Conservation (phyloP, 805 yeast genomes). For the Millerozyma miso region DNA sequence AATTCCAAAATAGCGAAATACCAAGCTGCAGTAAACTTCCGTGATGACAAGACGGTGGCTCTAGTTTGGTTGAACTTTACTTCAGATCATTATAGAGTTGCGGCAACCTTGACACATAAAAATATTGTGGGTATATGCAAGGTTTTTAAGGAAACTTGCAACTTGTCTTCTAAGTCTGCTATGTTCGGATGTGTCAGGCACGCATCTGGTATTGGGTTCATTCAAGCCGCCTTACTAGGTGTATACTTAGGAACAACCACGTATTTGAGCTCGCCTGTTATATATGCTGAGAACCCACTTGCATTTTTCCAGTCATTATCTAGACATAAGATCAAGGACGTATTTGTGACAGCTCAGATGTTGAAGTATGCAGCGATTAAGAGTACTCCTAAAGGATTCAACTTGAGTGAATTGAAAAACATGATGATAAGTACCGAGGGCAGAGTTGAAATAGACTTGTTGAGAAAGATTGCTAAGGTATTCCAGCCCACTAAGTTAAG, state of each 20-base stretch:
- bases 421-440: slow-evolving; percentile 77
- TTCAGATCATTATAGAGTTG: slow-evolving; percentile 65
- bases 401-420: slow-evolving; percentile 64
- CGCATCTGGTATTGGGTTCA: slow-evolving; percentile 79
- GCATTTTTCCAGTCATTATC: slow-evolving; percentile 67
- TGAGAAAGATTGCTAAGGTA: slow-evolving; percentile 53
- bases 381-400: slow-evolving; percentile 57
- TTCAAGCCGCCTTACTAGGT: slow-evolving; percentile 82
- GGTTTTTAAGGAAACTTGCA: slow-evolving; percentile 88
- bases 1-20: slow-evolving; percentile 41
- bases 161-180: slow-evolving; percentile 65
- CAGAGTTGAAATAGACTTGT: slow-evolving; percentile 63
- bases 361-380: slow-evolving; percentile 65
- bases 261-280: slow-evolving; percentile 70
- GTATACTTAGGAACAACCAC: slow-evolving; percentile 85
- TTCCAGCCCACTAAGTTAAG: slow-evolving; percentile 64
- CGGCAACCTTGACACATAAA: slow-evolving; percentile 54
- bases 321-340: slow-evolving; percentile 77
- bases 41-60: slow-evolving; percentile 44
- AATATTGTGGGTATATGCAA: slow-evolving; percentile 76
- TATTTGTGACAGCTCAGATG: slow-evolving; percentile 81
- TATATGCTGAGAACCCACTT: slow-evolving; percentile 70
- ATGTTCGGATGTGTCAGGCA: slow-evolving; percentile 85
- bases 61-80: slow-evolving; percentile 68
- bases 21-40: slow-evolving; percentile 36